phyloP scores from a whole-genome alignment of 192 early-diverging fungal species.

The Thamnidium elegans region DNA sequence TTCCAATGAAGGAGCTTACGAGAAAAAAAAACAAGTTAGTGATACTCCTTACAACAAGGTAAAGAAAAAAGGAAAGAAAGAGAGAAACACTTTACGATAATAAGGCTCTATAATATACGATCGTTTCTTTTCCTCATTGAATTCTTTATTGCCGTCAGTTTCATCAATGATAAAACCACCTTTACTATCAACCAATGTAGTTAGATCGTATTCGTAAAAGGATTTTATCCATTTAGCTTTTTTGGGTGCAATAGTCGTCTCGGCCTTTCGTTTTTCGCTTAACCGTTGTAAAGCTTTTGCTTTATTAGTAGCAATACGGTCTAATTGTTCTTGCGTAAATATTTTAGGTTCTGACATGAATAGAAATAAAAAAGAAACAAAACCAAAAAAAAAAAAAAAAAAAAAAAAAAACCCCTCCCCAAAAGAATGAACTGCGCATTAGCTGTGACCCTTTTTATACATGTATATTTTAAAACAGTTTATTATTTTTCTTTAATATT shows the following conservation, averaged over 20 bases:
- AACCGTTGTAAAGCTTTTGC: constrained; percentile 42
- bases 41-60: constrained; percentile 6
- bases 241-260: not conserved
- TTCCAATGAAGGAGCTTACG: constrained; percentile 44
- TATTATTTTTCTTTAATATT: not conserved
- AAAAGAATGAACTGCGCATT: not conserved
- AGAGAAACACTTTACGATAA: constrained; percentile 48
- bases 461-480: not conserved
- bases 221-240: constrained; percentile 29
- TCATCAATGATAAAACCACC: constrained; percentile 85
- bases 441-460: no score
- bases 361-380: not conserved
- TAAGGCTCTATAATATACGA: constrained; percentile 29
- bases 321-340: constrained; percentile 45
- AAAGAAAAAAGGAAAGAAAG: no score
- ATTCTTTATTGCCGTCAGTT: constrained; percentile 36
- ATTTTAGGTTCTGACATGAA: not conserved
- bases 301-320: constrained; percentile 47
- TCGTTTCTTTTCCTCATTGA: constrained; percentile 39
- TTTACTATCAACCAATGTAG: constrained; percentile 78
- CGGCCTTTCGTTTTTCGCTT: constrained; percentile 17
- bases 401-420: not conserved
- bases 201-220: constrained; percentile 81
- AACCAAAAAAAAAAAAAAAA: not conserved
- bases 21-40: not conserved